Base-by-base conservation (phyloP, 306 rosid species). In the Cucumis melo region DNA sequence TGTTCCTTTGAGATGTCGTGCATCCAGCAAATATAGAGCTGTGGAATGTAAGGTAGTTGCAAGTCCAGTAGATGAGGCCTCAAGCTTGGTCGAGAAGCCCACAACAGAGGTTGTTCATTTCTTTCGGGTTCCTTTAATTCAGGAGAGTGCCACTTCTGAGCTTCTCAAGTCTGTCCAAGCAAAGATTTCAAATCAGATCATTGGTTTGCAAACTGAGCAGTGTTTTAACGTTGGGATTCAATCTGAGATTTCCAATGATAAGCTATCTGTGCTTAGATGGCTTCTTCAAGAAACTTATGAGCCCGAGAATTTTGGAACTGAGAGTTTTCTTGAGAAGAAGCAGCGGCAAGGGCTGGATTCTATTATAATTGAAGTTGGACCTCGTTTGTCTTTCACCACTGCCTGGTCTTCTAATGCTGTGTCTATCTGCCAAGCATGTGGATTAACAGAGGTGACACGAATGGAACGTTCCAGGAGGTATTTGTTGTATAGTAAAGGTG, bases 381-480 rank as follows among this genome's bases (percentile, higher is more conserved):
- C 98, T 44, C 85, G 96, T 81, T 72, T 93, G 81, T 93, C 98
- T 1, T 93, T 93, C 80, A 91, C 93, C 42, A 93, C 98, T 23
- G 92, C 98, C 0, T 93, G 98, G 98, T 93, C 98, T 67, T 65
- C 98, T 11, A 93, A 93, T 86, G 98, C 97, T 10, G 90, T 93
- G 10, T 89, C 98, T 15, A 88, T 93, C 77, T 93, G 96, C 81
- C 88, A 57, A 73, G 96, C 97, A 1, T 91, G 98, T 83, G 98
- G 93, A 71, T 84, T 93, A 88, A 82, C 89, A 4, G 98, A 91
- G 85, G 93, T 91, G 82, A 16, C 56, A 16, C 56, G 75, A 73
- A 34, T 93, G 92, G 98, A 91, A 60, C 87, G 97, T 16, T 93
- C 98, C 0, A 85, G 98, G 90, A 88, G 96, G 85, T 51, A 51